Evolutionary conservation across 2,329 filamentous ascomycete genomes (phyloP), one percentile per base, ranked within the genome.

Genomic region (Fusarium albidum): DNA sequence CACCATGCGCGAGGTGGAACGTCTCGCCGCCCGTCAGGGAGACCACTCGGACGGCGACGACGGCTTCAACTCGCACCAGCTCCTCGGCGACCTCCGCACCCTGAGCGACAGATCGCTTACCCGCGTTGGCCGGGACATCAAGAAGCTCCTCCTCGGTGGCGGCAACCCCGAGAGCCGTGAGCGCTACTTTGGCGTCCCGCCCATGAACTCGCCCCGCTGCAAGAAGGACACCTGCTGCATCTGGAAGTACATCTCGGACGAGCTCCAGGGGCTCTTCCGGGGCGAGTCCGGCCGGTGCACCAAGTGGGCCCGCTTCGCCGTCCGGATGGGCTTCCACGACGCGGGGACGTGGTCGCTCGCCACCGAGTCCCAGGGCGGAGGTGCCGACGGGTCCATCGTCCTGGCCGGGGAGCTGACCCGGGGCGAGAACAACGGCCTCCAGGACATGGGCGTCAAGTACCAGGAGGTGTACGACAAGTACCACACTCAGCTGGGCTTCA

Each of bases 261-360:
- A 77, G 15, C 72, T 79, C 61, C 63, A 68, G 4, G 33, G 54
- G 4, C 57, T 68, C 9, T 78, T 78, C 69, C 59, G 65, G 5
- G 75, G 74, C 5, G 52, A 61, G 3, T 72, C 71, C 1, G 74
- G 74, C 2, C 69, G 74, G 2, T 81, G 78, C 57, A 80, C 75
- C 46, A 69, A 70, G 38, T 69, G 71, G 61, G 79, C 78, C 9
- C 74, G 79, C 9, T 71, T 66, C 38, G 76, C 78, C 11, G 70
- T 81, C 34, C 76, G 79, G 3, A 71, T 79, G 26, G 78, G 77
- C 11, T 81, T 81, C 64, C 78, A 81, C 55, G 79, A 81, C 54
- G 75, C 78, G 3, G 78, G 71, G 2, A 69, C 73, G 18, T 80
- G 77, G 77, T 75, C 74, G 31, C 73, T 72, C 43, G 57, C 62